These are phyloP conservation scores for Neonothopanus nambi DNA, from an alignment of 1,284 basidiomycete genomes.

Conservation along the genomic window DNA sequence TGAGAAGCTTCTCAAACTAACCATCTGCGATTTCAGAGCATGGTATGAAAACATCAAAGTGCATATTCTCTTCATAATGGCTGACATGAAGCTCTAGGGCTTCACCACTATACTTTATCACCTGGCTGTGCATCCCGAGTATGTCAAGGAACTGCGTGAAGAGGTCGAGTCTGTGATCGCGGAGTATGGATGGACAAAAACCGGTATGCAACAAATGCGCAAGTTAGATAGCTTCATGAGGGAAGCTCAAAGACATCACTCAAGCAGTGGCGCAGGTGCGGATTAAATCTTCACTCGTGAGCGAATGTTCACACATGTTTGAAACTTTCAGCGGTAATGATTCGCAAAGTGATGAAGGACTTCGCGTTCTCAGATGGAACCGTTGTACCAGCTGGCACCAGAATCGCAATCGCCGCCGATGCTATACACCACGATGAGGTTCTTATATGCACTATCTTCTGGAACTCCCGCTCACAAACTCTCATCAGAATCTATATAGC, in stretches of 20 bases:
- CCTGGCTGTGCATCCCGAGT: slow-evolving; percentile 36
- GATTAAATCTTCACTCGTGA: too few species aligned
- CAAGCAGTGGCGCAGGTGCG: too few species aligned
- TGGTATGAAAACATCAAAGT: too few species aligned
- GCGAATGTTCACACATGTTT: not conserved
- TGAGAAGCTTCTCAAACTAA: not conserved
- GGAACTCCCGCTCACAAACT: too few species aligned
- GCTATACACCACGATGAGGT: slow-evolving; percentile 23
- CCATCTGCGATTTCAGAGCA: too few species aligned
- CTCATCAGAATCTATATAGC: too few species aligned
- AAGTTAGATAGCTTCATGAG: too few species aligned
- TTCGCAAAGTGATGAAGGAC: too few species aligned
- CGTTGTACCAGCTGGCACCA: slow-evolving; percentile 22
- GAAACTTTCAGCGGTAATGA: too few species aligned
- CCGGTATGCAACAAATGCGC: too few species aligned
- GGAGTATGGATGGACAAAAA: not conserved
- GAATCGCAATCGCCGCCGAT: slow-evolving; percentile 15
- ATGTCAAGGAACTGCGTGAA: slow-evolving; percentile 7
- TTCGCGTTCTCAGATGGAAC: too few species aligned
- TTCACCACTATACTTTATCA: slow-evolving; percentile 12
- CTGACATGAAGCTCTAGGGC: not conserved
- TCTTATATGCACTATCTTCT: slow-evolving; percentile 17
- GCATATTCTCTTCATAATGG: too few species aligned
- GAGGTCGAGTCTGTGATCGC: not conserved
- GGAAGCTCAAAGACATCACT: not conserved